Evolutionary conservation across 2,329 filamentous ascomycete species (phyloP).

Genomic region (Pestalotiopsis sp.): DNA sequence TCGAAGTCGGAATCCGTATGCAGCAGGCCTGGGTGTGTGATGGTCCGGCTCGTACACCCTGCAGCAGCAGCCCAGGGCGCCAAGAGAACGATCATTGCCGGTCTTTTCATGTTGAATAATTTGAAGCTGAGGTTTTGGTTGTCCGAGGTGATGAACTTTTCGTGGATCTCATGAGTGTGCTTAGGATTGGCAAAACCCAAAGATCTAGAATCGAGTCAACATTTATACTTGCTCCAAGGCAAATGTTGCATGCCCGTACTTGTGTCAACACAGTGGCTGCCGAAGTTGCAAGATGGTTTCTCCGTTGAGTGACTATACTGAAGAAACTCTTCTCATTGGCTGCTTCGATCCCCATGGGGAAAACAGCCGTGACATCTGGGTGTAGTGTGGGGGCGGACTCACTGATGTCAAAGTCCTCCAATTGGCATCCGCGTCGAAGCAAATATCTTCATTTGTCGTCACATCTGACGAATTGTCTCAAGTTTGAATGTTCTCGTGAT

Average conservation of each 20-base stretch:
- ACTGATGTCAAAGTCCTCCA: not conserved
- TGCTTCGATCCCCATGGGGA: not conserved
- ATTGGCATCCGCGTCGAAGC: not conserved
- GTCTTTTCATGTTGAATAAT: not conserved
- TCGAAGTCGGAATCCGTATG: slow-evolving; percentile 17
- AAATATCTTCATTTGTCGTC: not conserved
- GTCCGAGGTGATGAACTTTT: not conserved
- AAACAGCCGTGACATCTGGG: not conserved
- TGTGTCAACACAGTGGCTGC: not conserved
- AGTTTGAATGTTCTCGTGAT: not conserved
- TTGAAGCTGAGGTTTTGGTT: not conserved
- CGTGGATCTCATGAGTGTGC: not conserved
- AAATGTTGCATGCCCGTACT: not conserved
- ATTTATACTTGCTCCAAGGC: not conserved
- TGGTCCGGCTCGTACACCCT: not conserved
- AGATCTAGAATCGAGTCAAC: not conserved
- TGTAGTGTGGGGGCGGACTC: not conserved
- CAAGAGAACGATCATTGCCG: not conserved
- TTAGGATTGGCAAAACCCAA: not conserved
- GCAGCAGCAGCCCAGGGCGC: not conserved
- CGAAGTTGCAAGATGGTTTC: not conserved
- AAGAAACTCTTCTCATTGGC: not conserved
- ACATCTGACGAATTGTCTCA: not conserved
- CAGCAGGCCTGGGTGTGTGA: slow-evolving; percentile 16
- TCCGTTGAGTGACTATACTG: not conserved